phyloP scores from a whole-genome alignment of 768 basidiomycete species.

The Mycena sanguinolenta region DNA sequence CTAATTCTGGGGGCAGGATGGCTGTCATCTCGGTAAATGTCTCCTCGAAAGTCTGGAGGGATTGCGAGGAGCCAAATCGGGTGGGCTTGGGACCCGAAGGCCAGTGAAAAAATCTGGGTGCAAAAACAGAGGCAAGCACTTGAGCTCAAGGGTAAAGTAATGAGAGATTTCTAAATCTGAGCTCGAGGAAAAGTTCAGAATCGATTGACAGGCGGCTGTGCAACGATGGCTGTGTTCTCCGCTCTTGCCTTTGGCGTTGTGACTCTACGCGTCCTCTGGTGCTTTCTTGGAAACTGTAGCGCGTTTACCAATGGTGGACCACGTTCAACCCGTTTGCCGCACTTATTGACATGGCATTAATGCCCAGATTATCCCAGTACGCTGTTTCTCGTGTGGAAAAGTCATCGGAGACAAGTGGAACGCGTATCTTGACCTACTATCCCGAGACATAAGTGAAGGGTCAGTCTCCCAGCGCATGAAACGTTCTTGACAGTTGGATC shows the following conservation, averaged over 20 bases:
- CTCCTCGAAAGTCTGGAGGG: no score
- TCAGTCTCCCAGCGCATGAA: conserved; percentile 52
- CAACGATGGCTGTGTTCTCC: neutral
- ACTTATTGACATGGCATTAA: neutral
- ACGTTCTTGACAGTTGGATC: neutral
- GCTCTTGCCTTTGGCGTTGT: no score
- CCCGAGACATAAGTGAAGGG: conserved; percentile 91
- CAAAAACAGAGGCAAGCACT: no score
- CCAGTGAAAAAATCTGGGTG: no score
- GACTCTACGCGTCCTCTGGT: neutral
- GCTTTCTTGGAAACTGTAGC: neutral
- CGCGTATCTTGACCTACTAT: conserved; percentile 84
- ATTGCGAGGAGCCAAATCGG: no score
- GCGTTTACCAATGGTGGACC: conserved; percentile 27
- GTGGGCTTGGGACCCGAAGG: no score
- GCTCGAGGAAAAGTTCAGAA: no score
- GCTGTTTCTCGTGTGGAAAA: conserved; percentile 97
- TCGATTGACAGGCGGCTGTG: no score
- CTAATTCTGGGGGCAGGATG: neutral
- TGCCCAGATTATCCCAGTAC: conserved; percentile 91
- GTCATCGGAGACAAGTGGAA: conserved; percentile 98
- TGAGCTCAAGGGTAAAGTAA: no score
- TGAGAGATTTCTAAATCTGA: no score
- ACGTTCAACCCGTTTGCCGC: neutral
- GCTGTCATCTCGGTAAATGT: no score